Percentiles rank a stretch among this genome's conserved stretches.
Evolutionary conservation across 495 filamentous ascomycete species (phyloP).

Genomic region (Bacidia gigantensis): DNA sequence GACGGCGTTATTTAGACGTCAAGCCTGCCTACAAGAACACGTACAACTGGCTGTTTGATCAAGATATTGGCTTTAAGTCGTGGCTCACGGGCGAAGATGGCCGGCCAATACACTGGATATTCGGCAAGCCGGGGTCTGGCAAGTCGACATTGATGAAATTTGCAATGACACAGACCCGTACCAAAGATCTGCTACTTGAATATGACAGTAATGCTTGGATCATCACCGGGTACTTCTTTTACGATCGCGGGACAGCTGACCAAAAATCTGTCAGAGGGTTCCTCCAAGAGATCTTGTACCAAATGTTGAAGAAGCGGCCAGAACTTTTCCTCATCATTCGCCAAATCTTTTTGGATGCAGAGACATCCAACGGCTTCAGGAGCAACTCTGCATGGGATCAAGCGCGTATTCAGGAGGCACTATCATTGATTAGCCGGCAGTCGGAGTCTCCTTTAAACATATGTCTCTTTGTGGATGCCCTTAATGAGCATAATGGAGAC

Average conservation of each 20-base stretch:
- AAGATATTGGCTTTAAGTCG: constrained; percentile 2
- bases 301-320: constrained; percentile 8
- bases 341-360: neutral
- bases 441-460: constrained; percentile 3
- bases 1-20: neutral
- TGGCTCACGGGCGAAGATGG: constrained; percentile 8
- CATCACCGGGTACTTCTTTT: constrained; percentile 18
- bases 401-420: neutral
- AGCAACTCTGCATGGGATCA: constrained; percentile 2
- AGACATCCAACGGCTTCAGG: neutral
- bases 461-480: constrained; percentile 18
- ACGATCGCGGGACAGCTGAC: constrained; percentile 17
- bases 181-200: neutral
- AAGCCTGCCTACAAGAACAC: constrained; percentile 9
- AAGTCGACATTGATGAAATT: constrained; percentile 35
- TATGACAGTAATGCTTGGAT: neutral
- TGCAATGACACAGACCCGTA: constrained; percentile 10
- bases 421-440: constrained; percentile 7
- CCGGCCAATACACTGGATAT: constrained; percentile 26
- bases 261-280: constrained; percentile 18
- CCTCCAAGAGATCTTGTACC: constrained; percentile 12
- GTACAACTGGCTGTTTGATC: constrained; percentile 18
- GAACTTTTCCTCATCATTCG: constrained; percentile 5
- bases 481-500: constrained; percentile 19
- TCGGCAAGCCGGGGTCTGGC: constrained; percentile 34